phyloP scores from a whole-genome alignment of 2,329 filamentous ascomycete genomes.

The Sclerotinia trifoliorum region DNA sequence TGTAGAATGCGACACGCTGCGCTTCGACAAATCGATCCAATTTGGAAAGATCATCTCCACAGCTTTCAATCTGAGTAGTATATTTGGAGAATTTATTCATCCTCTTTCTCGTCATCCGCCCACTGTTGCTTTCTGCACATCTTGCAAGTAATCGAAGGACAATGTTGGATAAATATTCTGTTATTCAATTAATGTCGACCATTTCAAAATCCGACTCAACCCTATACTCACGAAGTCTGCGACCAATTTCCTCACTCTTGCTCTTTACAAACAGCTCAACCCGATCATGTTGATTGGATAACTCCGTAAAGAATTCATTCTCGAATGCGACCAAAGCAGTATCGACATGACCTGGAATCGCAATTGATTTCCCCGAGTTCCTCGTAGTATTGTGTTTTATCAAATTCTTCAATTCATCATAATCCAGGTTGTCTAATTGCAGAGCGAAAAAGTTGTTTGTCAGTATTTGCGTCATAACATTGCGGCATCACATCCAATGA shows the following conservation, averaged over 20 bases:
- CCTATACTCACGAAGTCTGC: conserved; percentile 59
- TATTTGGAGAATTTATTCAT: conserved; percentile 37
- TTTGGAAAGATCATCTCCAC: conserved; percentile 68
- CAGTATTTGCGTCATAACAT: conserved; percentile 22
- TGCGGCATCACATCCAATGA: conserved; percentile 4
- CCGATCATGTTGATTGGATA: conserved; percentile 73
- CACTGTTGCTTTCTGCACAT: conserved; percentile 29
- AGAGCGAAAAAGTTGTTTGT: conserved; percentile 18
- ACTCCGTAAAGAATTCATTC: conserved; percentile 65
- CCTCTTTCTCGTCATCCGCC: conserved; percentile 34
- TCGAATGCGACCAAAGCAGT: conserved; percentile 62
- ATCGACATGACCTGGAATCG: conserved; percentile 71
- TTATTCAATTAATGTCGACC: conserved; percentile 19
- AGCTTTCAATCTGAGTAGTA: conserved; percentile 45
- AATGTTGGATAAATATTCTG: conserved; percentile 34
- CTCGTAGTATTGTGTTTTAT: conserved; percentile 78
- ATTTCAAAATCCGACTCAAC: neutral
- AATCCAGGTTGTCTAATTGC: conserved; percentile 75
- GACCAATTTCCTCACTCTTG: conserved; percentile 74
- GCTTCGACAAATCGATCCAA: conserved; percentile 71
- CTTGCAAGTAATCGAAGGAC: conserved; percentile 34
- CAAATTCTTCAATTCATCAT: conserved; percentile 80
- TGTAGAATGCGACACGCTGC: conserved; percentile 74
- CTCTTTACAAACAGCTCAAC: conserved; percentile 76
- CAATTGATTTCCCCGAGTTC: conserved; percentile 66